Conservation (phyloP, 2,329 filamentous ascomycete genomes). For the Elsinoe fawcettii region DNA sequence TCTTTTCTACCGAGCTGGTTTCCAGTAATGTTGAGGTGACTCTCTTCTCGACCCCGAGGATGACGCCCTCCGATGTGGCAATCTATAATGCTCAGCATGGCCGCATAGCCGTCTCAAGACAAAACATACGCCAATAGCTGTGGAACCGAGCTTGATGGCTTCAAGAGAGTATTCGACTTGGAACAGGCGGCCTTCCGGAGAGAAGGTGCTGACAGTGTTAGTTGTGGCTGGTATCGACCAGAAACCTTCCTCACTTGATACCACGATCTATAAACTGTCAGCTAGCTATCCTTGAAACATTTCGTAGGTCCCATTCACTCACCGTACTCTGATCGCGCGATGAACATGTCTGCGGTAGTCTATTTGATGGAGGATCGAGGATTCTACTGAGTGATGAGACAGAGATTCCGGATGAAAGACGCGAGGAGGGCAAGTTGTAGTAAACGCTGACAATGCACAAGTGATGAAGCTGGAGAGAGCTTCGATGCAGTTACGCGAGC, state of each 20-base stretch:
- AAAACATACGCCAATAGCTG: conserved; percentile 74
- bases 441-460: neutral
- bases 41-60: conserved; percentile 97
- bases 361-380: neutral
- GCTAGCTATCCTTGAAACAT: conserved; percentile 17
- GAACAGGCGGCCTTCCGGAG: conserved; percentile 97
- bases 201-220: conserved; percentile 71
- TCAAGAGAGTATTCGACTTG: conserved; percentile 99
- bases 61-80: conserved; percentile 87
- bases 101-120: neutral
- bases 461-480: neutral
- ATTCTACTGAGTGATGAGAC: neutral
- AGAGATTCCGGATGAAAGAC: neutral
- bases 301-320: conserved; percentile 37
- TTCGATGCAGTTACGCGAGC: conserved; percentile 1
- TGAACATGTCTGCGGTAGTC: conserved; percentile 75
- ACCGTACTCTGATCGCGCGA: conserved; percentile 99
- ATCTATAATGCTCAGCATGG: conserved; percentile 42
- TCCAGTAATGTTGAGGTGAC: conserved; percentile 96
- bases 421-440: neutral
- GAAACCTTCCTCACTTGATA: conserved; percentile 64
- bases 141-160: conserved; percentile 98
- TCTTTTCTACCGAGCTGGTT: conserved; percentile 97
- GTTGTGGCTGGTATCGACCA: conserved; percentile 53
- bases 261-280: conserved; percentile 63